Conservation (phyloP, 169 alveolate genomes). For the Babesia ovis region DNA sequence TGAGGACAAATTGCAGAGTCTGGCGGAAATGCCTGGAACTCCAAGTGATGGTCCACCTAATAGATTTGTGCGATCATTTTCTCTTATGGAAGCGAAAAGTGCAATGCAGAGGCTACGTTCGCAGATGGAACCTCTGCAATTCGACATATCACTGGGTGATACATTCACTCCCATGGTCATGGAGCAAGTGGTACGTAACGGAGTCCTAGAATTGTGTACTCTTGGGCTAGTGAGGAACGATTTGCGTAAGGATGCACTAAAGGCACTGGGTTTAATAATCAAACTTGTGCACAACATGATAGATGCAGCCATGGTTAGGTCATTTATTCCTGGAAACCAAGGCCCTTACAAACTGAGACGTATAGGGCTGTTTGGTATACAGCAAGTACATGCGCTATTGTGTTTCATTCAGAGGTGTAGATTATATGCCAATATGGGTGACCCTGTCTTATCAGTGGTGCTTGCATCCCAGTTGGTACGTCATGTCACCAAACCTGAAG, state of each 20-base stretch:
- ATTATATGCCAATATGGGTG: conserved; percentile 8
- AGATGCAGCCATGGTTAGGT: conserved; percentile 31
- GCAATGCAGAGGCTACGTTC: conserved; percentile 14
- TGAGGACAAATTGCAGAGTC: neutral
- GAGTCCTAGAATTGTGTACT: conserved; percentile 17
- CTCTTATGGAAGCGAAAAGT: conserved; percentile 2
- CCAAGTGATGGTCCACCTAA: neutral
- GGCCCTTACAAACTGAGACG: conserved; percentile 32
- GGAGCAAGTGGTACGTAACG: conserved; percentile 31
- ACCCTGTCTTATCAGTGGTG: conserved; percentile 6
- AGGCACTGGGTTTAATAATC: conserved; percentile 6
- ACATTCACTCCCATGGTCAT: conserved; percentile 2
- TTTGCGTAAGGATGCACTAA: neutral
- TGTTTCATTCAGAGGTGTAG: conserved; percentile 12
- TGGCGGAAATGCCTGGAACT: neutral
- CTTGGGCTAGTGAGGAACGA: conserved; percentile 15
- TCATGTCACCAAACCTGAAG: conserved; percentile 33
- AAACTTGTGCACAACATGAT: conserved; percentile 21
- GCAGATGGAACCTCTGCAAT: conserved; percentile 7
- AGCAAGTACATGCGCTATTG: conserved; percentile 29
- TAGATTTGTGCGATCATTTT: neutral
- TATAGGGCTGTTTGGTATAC: conserved; percentile 20
- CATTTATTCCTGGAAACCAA: neutral
- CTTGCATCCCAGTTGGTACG: conserved; percentile 13
- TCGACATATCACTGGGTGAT: conserved; percentile 9